These are phyloP conservation scores for thale cress (Arabidopsis thaliana) DNA, from an alignment of 345 rosid species.

Conservation along the genomic window TAIR10.1 NC_003075.7:7476001-7476500, in stretches of 20 bases:
- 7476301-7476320: slow-evolving; percentile 87
- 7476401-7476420: slow-evolving; percentile 51
- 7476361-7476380: slow-evolving; percentile 77
- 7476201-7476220: slow-evolving; percentile 82
- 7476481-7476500: not conserved
- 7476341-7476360: slow-evolving; percentile 58
- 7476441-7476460: not conserved
- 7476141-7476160: slow-evolving; percentile 65
- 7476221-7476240: slow-evolving; percentile 85
- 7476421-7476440: not conserved
- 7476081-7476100: not conserved
- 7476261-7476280: slow-evolving; percentile 87
- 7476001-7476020: slow-evolving; percentile 66
- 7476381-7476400: slow-evolving; percentile 71
- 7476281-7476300: slow-evolving; percentile 92
- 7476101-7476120: slow-evolving; percentile 52
- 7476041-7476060: not conserved
- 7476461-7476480: not conserved
- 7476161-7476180: slow-evolving; percentile 63
- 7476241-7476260: slow-evolving; percentile 91
- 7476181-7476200: slow-evolving; percentile 73
- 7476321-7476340: slow-evolving; percentile 72
- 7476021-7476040: slow-evolving; percentile 48
- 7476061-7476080: not conserved
- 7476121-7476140: slow-evolving; percentile 70